Evolutionary conservation across 1,284 basidiomycete genomes (phyloP), one percentile per base, ranked within the genome.

Genomic region (Ganoderma lucidum): DNA sequence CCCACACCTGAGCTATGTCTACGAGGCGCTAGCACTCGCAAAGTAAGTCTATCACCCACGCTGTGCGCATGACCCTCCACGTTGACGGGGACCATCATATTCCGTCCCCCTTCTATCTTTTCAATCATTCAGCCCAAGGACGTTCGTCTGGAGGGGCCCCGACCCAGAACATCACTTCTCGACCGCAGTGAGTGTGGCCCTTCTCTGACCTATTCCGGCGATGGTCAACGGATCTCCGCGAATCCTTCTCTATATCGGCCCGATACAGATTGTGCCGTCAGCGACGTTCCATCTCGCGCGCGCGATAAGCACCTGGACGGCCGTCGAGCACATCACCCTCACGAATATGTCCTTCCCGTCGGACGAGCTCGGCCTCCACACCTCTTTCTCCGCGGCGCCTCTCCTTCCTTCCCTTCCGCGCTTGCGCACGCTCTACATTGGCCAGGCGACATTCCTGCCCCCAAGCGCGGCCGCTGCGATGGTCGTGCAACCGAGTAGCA

Each of bases 81-180:
- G 39, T 19, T 48, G n/a, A 19, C 35, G 4, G 17, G 28, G 28
- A 30, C 48, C 17, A 37, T 59, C 56, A 12, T 6, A 23, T 14
- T 32, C 56, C 10, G 9, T 51, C 42, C 41, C 28, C 5, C 4
- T 45, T 39, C 10, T 63, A 12, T 28, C 23, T 14, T 12, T n/a
- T 59, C 37, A n/a, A 37, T 8, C 44, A 51, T 41, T 39, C 64
- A 90, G 88, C 69, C 86, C 88, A 45, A 79, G 77, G 64, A 76
- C 71, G 23, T 88, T 90, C 72, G 78, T 79, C 28, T 90, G 89
- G 89, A 84, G 80, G 41, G 86, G 88, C 6, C 87, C 87, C 6
- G 87, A 88, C 71, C 87, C 88, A 39, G 83, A 83, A 23, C 87
- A 89, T 71, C 86, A 89, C 73, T 88, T 88, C 75, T 88, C 88